phyloP scores from a whole-genome alignment of 2,329 filamentous ascomycete species.

The Exophiala bonariae region DNA sequence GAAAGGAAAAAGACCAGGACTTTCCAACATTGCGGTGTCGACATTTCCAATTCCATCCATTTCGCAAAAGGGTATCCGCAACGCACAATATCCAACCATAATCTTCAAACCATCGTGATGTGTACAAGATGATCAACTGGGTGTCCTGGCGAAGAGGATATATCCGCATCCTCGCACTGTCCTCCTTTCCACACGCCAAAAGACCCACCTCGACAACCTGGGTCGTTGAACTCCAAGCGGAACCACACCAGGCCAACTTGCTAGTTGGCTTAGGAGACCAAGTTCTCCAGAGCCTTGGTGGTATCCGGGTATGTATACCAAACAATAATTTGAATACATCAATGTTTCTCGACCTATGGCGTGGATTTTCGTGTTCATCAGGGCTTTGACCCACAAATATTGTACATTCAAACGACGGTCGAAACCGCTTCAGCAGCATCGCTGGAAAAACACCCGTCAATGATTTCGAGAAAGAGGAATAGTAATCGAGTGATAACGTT shows the following conservation, averaged over 20 bases:
- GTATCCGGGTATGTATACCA: too few species aligned
- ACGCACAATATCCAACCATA: neutral
- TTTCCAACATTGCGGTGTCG: neutral
- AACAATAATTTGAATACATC: too few species aligned
- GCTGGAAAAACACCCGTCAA: too few species aligned
- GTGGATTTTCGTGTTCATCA: neutral
- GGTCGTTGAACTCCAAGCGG: too few species aligned
- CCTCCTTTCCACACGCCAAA: too few species aligned
- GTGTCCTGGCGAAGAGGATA: too few species aligned
- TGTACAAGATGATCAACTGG: neutral
- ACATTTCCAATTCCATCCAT: neutral
- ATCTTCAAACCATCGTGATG: neutral
- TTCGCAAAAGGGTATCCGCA: conserved; percentile 10
- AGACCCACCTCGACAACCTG: too few species aligned
- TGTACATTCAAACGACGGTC: conserved; percentile 15
- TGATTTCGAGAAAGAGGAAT: neutral
- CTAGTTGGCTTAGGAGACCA: too few species aligned
- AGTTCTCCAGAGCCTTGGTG: too few species aligned
- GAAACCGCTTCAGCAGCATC: conserved; percentile 1
- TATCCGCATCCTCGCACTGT: too few species aligned
- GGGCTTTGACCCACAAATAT: conserved; percentile 1
- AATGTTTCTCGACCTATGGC: neutral
- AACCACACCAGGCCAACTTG: neutral
- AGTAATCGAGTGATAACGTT: neutral
- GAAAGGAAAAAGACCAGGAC: too few species aligned